phyloP scores from a whole-genome alignment of 305 asterid species.

The Fraxinus paxiana region DNA sequence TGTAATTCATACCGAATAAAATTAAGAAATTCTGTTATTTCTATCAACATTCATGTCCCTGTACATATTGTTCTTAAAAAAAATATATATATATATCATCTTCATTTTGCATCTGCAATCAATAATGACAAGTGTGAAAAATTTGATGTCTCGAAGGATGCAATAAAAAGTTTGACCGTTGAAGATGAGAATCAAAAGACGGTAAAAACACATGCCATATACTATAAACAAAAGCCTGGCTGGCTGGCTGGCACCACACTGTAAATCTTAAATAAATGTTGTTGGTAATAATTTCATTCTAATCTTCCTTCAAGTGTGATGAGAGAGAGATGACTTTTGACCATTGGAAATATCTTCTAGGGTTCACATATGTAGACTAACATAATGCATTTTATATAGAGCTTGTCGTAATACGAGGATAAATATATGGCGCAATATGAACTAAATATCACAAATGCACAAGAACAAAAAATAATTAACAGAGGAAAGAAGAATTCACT shows the following conservation, averaged over 20 bases:
- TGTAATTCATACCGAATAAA: not conserved
- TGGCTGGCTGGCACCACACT: constrained; percentile 22
- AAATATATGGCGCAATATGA: no score
- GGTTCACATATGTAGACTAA: not conserved
- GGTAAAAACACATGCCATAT: constrained; percentile 52
- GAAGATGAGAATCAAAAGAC: constrained; percentile 53
- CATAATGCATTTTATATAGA: not conserved
- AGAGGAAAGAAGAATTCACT: no score
- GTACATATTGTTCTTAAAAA: no score
- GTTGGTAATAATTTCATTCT: constrained; percentile 39
- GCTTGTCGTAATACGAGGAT: no score
- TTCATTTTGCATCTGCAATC: not conserved
- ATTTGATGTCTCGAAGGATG: constrained; percentile 41
- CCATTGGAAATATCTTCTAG: constrained; percentile 24
- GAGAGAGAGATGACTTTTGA: constrained; percentile 30
- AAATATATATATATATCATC: no score
- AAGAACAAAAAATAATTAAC: no score
- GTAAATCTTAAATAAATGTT: constrained; percentile 27
- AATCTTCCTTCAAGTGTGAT: not conserved
- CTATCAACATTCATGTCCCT: not conserved
- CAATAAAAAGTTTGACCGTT: constrained; percentile 58
- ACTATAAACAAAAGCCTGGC: constrained; percentile 30
- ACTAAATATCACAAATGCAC: no score
- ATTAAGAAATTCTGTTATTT: no score
- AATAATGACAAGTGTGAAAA: not conserved